phyloP scores from a whole-genome alignment of 768 basidiomycete genomes.

The Hypsizygus marmoreus region DNA sequence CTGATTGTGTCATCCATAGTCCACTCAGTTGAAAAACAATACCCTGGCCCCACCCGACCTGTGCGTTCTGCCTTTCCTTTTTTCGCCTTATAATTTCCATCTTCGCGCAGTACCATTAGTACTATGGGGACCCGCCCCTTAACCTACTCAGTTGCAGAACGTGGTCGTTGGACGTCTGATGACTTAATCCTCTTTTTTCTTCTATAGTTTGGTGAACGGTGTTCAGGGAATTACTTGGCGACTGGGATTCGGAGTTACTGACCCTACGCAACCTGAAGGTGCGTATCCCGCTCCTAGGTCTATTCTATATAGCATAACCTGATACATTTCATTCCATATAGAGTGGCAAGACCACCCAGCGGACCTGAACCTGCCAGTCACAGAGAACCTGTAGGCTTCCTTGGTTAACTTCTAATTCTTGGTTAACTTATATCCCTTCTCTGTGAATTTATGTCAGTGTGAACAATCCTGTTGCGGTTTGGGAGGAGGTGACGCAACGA shows the following conservation, averaged over 20 bases:
- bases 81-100: conserved; percentile 5
- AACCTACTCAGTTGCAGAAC: not conserved
- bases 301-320: too few species aligned
- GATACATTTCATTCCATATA: conserved; percentile 23
- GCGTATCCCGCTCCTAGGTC: conserved; percentile 10
- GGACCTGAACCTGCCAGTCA: conserved; percentile 52
- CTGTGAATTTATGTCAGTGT: conserved; percentile 40
- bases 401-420: not conserved
- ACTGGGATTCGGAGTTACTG: conserved; percentile 57
- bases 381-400: conserved; percentile 47
- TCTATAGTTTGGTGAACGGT: conserved; percentile 49
- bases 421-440: conserved; percentile 6
- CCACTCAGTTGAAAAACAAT: conserved; percentile 54
- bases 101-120: conserved; percentile 14
- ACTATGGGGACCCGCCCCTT: conserved; percentile 15
- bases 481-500: conserved; percentile 45
- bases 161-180: conserved; percentile 2
- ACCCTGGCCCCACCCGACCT: conserved; percentile 60
- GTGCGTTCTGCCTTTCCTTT: conserved; percentile 41
- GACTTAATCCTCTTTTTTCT: conserved; percentile 10
- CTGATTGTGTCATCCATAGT: conserved; percentile 29
- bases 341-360: conserved; percentile 65
- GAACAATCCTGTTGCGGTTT: conserved; percentile 57
- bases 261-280: conserved; percentile 59
- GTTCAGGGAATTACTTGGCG: conserved; percentile 68